Conservation (phyloP, 2,329 filamentous ascomycete genomes). For the Cercospora zeina region DNA sequence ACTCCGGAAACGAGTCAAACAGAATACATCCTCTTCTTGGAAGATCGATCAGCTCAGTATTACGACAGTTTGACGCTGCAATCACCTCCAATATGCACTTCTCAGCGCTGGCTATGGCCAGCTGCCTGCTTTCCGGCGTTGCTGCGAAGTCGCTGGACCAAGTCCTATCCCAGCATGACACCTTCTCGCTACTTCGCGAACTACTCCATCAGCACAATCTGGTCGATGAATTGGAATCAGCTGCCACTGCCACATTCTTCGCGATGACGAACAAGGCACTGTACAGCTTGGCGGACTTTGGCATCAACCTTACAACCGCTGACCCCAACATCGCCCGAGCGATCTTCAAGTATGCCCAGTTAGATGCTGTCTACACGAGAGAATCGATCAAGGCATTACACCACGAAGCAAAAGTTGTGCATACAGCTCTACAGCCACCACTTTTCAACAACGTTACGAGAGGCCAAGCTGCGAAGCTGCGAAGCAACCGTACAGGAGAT, state of each 20-base stretch:
- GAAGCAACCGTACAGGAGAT: conserved; percentile 3
- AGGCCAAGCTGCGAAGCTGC: conserved; percentile 26
- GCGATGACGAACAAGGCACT: conserved; percentile 25
- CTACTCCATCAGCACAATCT: conserved; percentile 24
- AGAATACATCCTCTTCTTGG: not conserved
- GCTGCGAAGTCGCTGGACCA: conserved; percentile 9
- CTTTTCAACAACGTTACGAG: conserved; percentile 19
- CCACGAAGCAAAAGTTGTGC: conserved; percentile 16
- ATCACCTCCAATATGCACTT: not conserved
- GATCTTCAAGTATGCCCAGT: conserved; percentile 26
- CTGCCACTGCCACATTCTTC: conserved; percentile 22
- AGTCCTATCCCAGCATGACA: conserved; percentile 7
- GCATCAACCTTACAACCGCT: conserved; percentile 27
- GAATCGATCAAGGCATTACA: conserved; percentile 6
- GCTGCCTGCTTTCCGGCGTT: not conserved
- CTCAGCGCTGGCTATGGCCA: not conserved
- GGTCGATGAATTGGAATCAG: conserved; percentile 18
- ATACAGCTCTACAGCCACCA: conserved; percentile 20
- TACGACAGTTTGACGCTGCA: not conserved
- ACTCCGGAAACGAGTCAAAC: not conserved
- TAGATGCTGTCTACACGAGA: conserved; percentile 20
- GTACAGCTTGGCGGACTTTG: conserved; percentile 16
- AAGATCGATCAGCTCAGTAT: not conserved
- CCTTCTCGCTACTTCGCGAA: conserved; percentile 23
- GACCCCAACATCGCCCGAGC: conserved; percentile 23